Evolutionary conservation across 352 stramenopile genomes (phyloP), one percentile per base, ranked within the genome.

Genomic region (Phytopythium oedochilum): DNA sequence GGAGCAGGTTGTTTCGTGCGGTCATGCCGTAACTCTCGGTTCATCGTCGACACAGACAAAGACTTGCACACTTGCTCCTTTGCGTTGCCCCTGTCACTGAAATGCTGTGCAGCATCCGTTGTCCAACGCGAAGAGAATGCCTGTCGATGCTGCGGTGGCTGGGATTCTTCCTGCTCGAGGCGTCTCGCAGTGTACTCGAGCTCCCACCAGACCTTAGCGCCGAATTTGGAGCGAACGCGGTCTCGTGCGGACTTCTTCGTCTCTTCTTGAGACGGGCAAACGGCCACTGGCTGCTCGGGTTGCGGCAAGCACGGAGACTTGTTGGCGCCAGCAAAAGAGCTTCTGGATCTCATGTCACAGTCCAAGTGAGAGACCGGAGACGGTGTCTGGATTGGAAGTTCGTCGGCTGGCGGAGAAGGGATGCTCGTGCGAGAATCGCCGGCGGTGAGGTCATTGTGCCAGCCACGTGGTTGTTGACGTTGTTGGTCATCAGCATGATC

Each of bases 121-220:
- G 23, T 6, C 5, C 15, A 26, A 31, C 2, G 0, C 14, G 22
- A 34, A 7, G 42, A 31, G 22, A 5, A n/a, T n/a, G n/a, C 20
- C 3, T 42, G 5, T 23, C 18, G n/a, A 7, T 9, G 40, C 38
- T 61, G 40, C 0, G 53, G 44, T 6, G 55, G 32, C 35, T 62
- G 46, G 11, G 58, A 15, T 3, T 58, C 47, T 47, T 71, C 55
- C 53, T 56, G 51, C 43, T 73, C 55, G 11, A 86, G 54, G 28
- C 43, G 57, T n/a, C 57, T 51, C 8, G 73, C 73, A 0, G 61
- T 71, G 51, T 87, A 88, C 28, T 86, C 72, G 0, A 92, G 62
- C 42, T 87, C 73, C 72, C 73, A 92, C 81, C 78, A 92, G 18
- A 85, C 57, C 39, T 66, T 73, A 28, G 70, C 66, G 17, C 78